Evolutionary conservation across 495 filamentous ascomycete genomes (phyloP), one percentile per base, ranked within the genome.

Genomic region (Bathelium albidoporum): DNA sequence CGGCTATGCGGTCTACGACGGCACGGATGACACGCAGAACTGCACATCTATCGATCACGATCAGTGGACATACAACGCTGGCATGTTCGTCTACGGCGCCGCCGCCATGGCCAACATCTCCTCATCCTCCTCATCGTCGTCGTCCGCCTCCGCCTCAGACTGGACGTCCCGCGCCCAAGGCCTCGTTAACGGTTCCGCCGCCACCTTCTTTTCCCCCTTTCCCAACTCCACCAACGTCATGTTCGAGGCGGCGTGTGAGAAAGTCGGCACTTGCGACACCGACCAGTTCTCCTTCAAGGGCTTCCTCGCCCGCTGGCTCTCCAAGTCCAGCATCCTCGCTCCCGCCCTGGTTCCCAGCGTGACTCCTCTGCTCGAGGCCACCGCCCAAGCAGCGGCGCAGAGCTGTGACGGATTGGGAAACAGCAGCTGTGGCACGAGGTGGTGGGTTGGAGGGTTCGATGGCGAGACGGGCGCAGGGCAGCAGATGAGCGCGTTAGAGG

Each of bases 41-140:
- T 76, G 74, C 66, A 64, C 62, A 1, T 62, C 65, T 11, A 16
- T 63, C 10, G 68, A 75, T 70, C 74, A 75, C 49, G 72, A 75
- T 10, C 82, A 87, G 69, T 90, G 84, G 79, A 81, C 81, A 31
- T 87, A 89, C 75, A 87, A 85, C 64, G 77, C 82, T 11, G 89
- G 83, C 7, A 74, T 87, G 0, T 81, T 81, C 68, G 63, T 92
- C 16, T 77, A 85, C 62, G 87, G 89, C 0, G 80, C 85, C 2
- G 85, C 85, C 0, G 79, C 78, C 71, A 88, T 94, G 86, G 93
- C 86, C 74, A 86, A 90, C 66, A 86, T 79, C 65, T 74, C 66
- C 63, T 71, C 66, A 43, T 69, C 68, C 36, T 65, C 65, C 29
- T 55, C 66, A 43, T 69, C 68, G 32, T 65, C 65, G 22, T 55